phyloP scores from a whole-genome alignment of 768 basidiomycete genomes.

The Suillus sp. region DNA sequence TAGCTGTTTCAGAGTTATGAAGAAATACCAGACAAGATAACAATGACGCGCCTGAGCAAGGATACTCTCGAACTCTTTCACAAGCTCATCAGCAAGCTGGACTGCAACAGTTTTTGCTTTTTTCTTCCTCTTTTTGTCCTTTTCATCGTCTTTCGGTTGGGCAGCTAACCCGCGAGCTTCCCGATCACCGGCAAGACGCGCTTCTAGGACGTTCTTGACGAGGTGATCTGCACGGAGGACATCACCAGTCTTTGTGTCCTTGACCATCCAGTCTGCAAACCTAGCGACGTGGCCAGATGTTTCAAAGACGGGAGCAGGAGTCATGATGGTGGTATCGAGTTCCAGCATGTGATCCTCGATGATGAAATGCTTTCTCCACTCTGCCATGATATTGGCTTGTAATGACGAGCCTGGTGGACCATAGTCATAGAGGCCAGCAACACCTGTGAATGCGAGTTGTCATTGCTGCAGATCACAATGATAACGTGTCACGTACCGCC shows the following conservation, averaged over 20 bases:
- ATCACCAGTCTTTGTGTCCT: conserved; percentile 92
- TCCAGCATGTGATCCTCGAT: conserved; percentile 98
- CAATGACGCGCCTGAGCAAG: conserved; percentile 77
- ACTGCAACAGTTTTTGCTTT: conserved; percentile 66
- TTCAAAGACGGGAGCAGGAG: conserved; percentile 91
- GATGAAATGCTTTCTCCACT: conserved; percentile 98
- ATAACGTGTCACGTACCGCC: conserved; percentile 63
- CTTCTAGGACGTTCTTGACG: conserved; percentile 90
- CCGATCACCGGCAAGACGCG: conserved; percentile 84
- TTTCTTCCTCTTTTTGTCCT: conserved; percentile 60
- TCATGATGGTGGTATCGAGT: conserved; percentile 98
- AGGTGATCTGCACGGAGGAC: conserved; percentile 97
- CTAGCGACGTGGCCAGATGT: conserved; percentile 97
- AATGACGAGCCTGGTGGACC: conserved; percentile 95
- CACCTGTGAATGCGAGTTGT: conserved; percentile 52
- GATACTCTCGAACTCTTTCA: conserved; percentile 75
- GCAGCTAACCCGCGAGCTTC: conserved; percentile 81
- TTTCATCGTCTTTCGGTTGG: conserved; percentile 62
- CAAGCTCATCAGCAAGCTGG: conserved; percentile 71
- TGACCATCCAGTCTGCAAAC: conserved; percentile 99
- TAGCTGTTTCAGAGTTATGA: conserved; percentile 19
- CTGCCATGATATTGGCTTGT: conserved; percentile 94
- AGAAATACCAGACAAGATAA: neutral
- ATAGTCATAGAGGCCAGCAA: conserved; percentile 97
- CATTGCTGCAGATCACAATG: neutral